Evolutionary conservation across 768 basidiomycete species (phyloP), one percentile per base, ranked within the genome.

Genomic region (Galerina sulciceps): DNA sequence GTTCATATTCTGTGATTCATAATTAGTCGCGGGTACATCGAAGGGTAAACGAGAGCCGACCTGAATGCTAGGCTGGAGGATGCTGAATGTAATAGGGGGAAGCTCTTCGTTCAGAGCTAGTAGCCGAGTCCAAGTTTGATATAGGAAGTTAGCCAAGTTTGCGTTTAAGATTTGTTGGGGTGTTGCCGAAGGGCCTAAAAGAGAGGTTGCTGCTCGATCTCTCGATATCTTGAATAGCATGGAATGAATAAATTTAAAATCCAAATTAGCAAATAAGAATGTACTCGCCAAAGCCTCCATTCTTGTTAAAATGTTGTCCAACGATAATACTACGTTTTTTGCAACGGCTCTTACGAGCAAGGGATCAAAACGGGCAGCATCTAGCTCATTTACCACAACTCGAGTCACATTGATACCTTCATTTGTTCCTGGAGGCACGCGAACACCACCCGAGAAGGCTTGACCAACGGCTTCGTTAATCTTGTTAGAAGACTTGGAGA

Each of bases 351-450:
- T 83, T 10, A 93, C 86, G 13, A 99, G 77, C 37, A 99, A 71
- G 0, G 96, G 96, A 73, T 99, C 97, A 69, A 96, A 97, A 60
- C 88, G 83, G 13, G 94, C 94, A 2, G 93, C 86, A 71, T 98
- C 95, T 4, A 99, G 83, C 67, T 99, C 97, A 70, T 99, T 99
- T 23, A 86, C 85, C 18, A 96, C 79, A 1, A 84, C 81, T 10
- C 97, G 81, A 1, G 91, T 88, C 15, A 95, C 79, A 52, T 86
- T 86, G 2, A 87, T 74, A 11, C 93, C 97, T 54, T 98, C 95
- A 38, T 78, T 82, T 31, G 85, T 76, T 0, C 88, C 88, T 2
- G 93, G 94, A 10, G 88, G 90, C 6, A 81, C 73, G 20, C 90
- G 87, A 38, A 79, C 66, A 0, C 93, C 90, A 18, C 87, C 85